A percentile compares a stretch with the other conserved stretches of the same genome.
These are phyloP conservation scores for Oryza coarctata DNA, from an alignment of 176 grass and related monocot genomes.

Conservation along the genomic window DNA sequence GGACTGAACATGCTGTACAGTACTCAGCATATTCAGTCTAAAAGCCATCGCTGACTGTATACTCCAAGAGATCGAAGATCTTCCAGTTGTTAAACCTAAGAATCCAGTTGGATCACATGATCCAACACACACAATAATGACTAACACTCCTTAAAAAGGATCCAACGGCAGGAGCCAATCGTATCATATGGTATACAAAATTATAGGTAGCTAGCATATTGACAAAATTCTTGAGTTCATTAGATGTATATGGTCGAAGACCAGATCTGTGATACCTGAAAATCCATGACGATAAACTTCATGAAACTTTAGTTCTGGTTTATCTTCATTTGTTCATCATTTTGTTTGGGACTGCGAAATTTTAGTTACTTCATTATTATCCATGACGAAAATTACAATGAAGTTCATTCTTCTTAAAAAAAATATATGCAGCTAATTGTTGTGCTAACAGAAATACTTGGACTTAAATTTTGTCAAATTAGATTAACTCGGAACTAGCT, in stretches of 20 bases:
- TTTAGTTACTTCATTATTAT: too few relatives aligned
- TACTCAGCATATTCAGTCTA: background rate
- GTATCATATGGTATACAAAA: background rate
- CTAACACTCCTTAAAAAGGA: background rate
- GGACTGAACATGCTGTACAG: background rate
- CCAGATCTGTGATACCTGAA: background rate
- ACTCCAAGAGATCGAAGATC: background rate
- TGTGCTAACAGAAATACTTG: background rate
- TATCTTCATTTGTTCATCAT: background rate
- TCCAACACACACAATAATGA: background rate
- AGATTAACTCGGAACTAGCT: background rate
- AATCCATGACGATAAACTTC: background rate
- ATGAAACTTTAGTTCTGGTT: background rate
- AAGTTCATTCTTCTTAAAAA: too few relatives aligned
- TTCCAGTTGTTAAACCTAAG: background rate
- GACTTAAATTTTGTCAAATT: background rate
- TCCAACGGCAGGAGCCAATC: background rate
- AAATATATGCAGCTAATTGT: background rate
- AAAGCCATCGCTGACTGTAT: background rate
- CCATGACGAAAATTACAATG: too few relatives aligned
- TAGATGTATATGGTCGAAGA: background rate
- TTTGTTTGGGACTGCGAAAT: too few relatives aligned
- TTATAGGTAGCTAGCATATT: background rate
- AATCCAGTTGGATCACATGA: background rate
- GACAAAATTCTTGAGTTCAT: background rate